Evolutionary conservation across 176 grass and related monocot species (phyloP).

Genomic region (Carex cristatella): DNA sequence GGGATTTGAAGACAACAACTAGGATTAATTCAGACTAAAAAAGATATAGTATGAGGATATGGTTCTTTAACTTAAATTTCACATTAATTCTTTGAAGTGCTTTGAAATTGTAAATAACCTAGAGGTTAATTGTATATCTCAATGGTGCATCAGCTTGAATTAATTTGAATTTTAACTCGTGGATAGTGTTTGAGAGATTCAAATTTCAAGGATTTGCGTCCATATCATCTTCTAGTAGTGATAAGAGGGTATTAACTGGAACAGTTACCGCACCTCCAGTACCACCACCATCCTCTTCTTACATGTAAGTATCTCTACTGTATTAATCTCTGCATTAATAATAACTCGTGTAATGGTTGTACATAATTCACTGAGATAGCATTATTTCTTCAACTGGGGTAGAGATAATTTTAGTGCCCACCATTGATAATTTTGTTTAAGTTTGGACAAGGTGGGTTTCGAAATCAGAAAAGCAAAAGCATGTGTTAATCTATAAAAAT

Average conservation of each 20-base stretch:
- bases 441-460: neutral
- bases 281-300: slow-evolving; percentile 37
- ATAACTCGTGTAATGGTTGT: neutral
- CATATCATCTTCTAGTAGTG: slow-evolving; percentile 53
- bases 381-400: neutral
- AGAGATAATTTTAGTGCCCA: neutral
- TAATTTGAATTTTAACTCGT: slow-evolving; percentile 23
- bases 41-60: neutral
- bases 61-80: neutral
- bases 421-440: neutral
- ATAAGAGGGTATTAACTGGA: slow-evolving; percentile 41
- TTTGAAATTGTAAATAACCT: neutral
- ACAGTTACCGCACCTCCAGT: slow-evolving; percentile 43
- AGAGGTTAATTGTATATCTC: neutral
- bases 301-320: slow-evolving; percentile 31
- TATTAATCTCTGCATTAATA: slow-evolving; percentile 1
- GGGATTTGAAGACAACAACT: neutral
- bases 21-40: neutral
- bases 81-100: neutral
- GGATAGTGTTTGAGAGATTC: slow-evolving; percentile 35
- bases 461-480: neutral
- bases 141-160: neutral
- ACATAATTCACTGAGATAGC: neutral
- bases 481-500: neutral
- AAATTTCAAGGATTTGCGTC: slow-evolving; percentile 56